A percentile compares a stretch with the other conserved stretches of the same genome.
These are phyloP conservation scores for Cladorrhinum samala DNA, from an alignment of 495 filamentous ascomycete genomes.

Conservation along the genomic window DNA sequence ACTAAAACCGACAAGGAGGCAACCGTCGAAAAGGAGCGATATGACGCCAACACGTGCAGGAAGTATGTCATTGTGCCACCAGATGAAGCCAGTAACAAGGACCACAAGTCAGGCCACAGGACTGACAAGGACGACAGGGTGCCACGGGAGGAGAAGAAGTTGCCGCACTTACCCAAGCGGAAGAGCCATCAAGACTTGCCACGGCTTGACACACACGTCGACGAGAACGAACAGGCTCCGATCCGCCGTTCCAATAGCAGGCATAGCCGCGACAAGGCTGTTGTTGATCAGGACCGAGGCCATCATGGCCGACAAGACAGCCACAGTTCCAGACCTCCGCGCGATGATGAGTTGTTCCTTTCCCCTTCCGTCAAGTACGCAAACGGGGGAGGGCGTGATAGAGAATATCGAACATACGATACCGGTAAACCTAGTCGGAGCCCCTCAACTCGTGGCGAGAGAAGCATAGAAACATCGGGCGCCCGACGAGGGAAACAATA, in stretches of 20 bases:
- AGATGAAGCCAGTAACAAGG: slow-evolving; percentile 8
- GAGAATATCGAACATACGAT: slow-evolving; percentile 31
- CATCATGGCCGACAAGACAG: slow-evolving; percentile 6
- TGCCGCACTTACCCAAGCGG: slow-evolving; percentile 23
- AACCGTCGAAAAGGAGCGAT: slow-evolving; percentile 20
- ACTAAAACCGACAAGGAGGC: slow-evolving; percentile 9
- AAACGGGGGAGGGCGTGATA: slow-evolving; percentile 29
- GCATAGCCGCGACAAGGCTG: slow-evolving; percentile 18
- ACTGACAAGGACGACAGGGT: neutral
- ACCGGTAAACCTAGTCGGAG: slow-evolving; percentile 13
- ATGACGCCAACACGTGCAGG: slow-evolving; percentile 38
- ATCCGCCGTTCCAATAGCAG: slow-evolving; percentile 18
- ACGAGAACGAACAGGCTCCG: slow-evolving; percentile 7
- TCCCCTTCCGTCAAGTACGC: slow-evolving; percentile 31
- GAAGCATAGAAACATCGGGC: slow-evolving; percentile 12
- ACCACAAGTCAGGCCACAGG: slow-evolving; percentile 15
- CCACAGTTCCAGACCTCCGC: slow-evolving; percentile 1
- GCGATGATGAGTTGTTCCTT: slow-evolving; percentile 29
- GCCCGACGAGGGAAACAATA: slow-evolving; percentile 14
- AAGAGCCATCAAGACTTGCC: slow-evolving; percentile 35
- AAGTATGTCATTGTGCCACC: slow-evolving; percentile 26
- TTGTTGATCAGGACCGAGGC: slow-evolving; percentile 18
- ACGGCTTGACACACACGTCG: slow-evolving; percentile 26
- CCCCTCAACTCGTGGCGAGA: slow-evolving; percentile 13
- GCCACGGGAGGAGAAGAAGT: slow-evolving; percentile 7